These are phyloP conservation scores for Atractiella rhizophila DNA, from an alignment of 768 basidiomycete species.

Conservation along the genomic window DNA sequence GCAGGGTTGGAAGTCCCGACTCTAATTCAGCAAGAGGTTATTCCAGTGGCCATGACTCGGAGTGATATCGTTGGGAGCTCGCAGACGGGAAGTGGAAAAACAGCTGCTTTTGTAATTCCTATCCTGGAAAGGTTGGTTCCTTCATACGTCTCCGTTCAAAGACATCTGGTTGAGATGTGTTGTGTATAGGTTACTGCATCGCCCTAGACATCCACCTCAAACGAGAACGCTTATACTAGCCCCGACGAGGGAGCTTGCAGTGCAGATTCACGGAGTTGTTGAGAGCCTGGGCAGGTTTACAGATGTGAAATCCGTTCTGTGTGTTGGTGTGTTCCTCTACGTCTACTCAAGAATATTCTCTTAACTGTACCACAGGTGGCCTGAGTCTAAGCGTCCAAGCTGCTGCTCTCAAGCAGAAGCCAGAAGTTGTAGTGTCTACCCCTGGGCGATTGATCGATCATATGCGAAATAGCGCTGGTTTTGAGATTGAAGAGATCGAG, in stretches of 20 bases:
- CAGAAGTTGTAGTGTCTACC: slow-evolving; percentile 85
- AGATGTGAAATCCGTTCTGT: slow-evolving; percentile 69
- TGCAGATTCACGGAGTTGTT: slow-evolving; percentile 84
- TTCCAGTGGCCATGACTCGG: slow-evolving; percentile 76
- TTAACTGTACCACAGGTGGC: slow-evolving; percentile 39
- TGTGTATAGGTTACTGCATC: no score
- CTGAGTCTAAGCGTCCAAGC: slow-evolving; percentile 84
- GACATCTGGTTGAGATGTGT: no score
- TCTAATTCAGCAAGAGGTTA: slow-evolving; percentile 80
- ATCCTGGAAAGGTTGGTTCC: slow-evolving; percentile 76
- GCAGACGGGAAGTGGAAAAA: slow-evolving; percentile 94
- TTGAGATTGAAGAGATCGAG: slow-evolving; percentile 74
- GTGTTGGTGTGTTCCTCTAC: slow-evolving; percentile 38
- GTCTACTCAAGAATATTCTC: background rate
- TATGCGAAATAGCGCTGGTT: slow-evolving; percentile 77
- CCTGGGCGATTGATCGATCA: slow-evolving; percentile 96
- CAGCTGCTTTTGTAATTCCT: slow-evolving; percentile 86
- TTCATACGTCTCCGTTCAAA: no score
- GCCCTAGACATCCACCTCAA: slow-evolving; percentile 67
- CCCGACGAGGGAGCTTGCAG: slow-evolving; percentile 83
- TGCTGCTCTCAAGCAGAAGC: slow-evolving; percentile 50
- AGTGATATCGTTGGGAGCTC: slow-evolving; percentile 91
- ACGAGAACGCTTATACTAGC: slow-evolving; percentile 75
- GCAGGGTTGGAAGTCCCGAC: slow-evolving; percentile 61
- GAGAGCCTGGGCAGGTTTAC: slow-evolving; percentile 60